Base-by-base conservation (phyloP, 1,139 yeast species). In the Sugiyamaella neomexicana region DNA sequence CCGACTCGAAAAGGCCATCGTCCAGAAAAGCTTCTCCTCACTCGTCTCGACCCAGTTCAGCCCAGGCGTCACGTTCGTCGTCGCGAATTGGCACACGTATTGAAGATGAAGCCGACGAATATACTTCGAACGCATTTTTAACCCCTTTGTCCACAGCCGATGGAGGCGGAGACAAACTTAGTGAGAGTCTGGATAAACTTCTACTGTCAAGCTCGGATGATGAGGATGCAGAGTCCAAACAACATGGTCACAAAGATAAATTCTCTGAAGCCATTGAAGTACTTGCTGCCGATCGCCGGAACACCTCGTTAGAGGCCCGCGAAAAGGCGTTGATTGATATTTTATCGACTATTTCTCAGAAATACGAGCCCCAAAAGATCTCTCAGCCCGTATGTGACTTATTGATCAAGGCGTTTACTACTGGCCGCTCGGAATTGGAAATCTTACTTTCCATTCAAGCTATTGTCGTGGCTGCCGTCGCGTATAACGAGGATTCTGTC, bases 281-380 rank as follows among this genome's bases (percentile, higher is more conserved):
- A 36, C 63, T 71, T 12, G 56, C 61, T 10, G 55, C 61, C 15
- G 72, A 70, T 50, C 57, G 72, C 9, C 56, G 71, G 36, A 64
- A 60, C 46, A 63, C 70, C 7, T 65, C 72, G 2, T 60, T 65
- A 16, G 68, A 63, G 38, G 70, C 68, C 5, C 59, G 74, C 12
- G 73, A 71, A 52, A 61, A 66, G 52, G 73, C 74, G 2, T 55
- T 71, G 49, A 60, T 57, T 27, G 56, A 60, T 15, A 60, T 69
- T 20, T 53, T 67, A 20, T 53, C 64, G 1, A 60, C 61, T 9
- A 52, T 70, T 16, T 65, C 69, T 25, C 58, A 60, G 52, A 68
- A 67, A 55, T 70, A 68, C 51, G 74, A 67, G 48, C 74, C 74
- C 2, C 62, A 58, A 39, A 54, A 62, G 50, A 55, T 68, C 38